Conservation (phyloP, 116 monocot species). For the Iris pallida region DNA sequence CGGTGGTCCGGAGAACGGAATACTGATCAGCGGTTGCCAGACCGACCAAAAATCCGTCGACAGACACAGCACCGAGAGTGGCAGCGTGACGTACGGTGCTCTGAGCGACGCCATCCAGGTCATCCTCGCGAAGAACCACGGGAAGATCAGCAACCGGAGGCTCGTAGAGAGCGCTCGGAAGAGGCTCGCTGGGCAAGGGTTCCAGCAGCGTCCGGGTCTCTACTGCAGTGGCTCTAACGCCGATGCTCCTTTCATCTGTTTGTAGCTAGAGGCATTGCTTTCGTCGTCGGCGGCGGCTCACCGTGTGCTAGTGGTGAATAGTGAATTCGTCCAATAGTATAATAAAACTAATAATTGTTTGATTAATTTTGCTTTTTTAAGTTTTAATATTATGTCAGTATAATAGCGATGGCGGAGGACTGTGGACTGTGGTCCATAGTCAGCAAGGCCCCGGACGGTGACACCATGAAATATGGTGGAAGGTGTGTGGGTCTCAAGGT, state of each 20-base stretch:
- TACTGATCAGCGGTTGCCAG: constrained; percentile 8
- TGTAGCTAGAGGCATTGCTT: background rate
- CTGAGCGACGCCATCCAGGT: constrained; percentile 4
- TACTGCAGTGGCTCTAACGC: constrained; percentile 1
- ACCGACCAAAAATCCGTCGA: constrained; percentile 8
- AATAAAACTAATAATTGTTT: too few species aligned
- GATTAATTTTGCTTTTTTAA: too few species aligned
- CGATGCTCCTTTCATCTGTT: constrained; percentile 2
- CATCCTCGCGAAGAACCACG: background rate
- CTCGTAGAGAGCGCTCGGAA: constrained; percentile 1
- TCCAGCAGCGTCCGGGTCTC: constrained; percentile 3
- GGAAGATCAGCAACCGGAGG: background rate
- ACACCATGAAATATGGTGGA: too few species aligned
- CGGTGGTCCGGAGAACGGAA: constrained; percentile 40
- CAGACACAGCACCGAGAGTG: background rate
- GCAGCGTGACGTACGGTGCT: background rate
- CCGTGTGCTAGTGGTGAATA: too few species aligned
- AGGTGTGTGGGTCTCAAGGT: too few species aligned
- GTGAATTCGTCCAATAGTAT: too few species aligned
- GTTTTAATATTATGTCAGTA: too few species aligned
- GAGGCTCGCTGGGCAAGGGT: background rate
- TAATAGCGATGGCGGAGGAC: too few species aligned
- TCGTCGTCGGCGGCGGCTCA: too few species aligned
- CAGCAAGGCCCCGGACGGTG: too few species aligned
- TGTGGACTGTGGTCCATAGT: too few species aligned